These are phyloP conservation scores for Phytopythium aichiense DNA, from an alignment of 352 stramenopile genomes.

Conservation along the genomic window DNA sequence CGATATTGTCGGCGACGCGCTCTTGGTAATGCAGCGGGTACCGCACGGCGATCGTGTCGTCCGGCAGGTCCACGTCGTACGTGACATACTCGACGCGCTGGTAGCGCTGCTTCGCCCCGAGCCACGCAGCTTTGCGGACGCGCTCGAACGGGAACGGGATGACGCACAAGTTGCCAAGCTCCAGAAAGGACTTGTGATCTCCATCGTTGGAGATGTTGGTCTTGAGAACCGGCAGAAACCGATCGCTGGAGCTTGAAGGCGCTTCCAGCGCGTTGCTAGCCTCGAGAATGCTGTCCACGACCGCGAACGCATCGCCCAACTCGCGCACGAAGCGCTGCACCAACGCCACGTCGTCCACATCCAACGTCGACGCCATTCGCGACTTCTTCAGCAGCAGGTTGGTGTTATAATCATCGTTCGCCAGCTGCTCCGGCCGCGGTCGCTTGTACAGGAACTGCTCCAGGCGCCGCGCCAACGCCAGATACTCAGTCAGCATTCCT, in stretches of 20 bases:
- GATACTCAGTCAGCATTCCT: background rate
- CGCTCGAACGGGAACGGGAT: background rate
- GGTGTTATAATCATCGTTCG: background rate
- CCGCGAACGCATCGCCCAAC: background rate
- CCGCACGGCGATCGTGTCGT: slow-evolving; percentile 1
- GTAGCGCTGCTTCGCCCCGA: background rate
- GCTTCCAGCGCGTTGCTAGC: background rate
- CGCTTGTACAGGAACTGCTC: slow-evolving; percentile 6
- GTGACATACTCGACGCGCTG: background rate
- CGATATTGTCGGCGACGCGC: background rate
- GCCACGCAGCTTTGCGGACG: background rate
- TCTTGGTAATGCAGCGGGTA: background rate
- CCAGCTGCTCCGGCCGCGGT: background rate
- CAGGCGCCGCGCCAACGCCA: background rate
- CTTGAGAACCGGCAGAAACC: background rate
- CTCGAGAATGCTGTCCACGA: background rate
- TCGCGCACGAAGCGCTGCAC: background rate
- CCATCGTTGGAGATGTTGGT: background rate
- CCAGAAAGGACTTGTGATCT: background rate
- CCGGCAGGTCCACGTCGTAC: background rate
- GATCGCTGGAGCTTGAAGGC: background rate
- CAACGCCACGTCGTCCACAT: background rate
- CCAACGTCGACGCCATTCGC: background rate
- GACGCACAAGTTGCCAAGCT: background rate
- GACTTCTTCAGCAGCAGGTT: background rate